phyloP scores from a whole-genome alignment of 129 eudicot genomes.

The Flaveria ramosissima region DNA sequence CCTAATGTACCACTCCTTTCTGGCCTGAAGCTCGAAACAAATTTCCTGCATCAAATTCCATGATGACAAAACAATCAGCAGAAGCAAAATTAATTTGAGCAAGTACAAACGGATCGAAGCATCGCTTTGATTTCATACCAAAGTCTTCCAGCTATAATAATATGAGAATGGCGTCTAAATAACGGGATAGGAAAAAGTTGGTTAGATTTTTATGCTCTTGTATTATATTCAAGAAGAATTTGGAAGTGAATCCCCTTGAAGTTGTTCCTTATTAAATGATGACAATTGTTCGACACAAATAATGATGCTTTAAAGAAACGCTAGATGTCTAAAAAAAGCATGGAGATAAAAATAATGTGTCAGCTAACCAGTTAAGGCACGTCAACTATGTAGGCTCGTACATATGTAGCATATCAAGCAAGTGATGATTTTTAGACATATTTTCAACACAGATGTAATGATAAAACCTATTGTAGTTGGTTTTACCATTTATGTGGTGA shows the following conservation, averaged over 20 bases:
- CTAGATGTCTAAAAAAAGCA: neutral
- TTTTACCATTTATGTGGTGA: neutral
- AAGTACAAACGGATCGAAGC: neutral
- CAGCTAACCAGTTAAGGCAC: neutral
- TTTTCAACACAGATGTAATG: neutral
- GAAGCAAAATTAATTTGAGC: neutral
- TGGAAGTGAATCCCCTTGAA: neutral
- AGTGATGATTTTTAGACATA: neutral
- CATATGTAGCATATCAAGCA: neutral
- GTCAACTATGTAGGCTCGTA: neutral
- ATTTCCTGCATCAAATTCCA: slow-evolving; percentile 63
- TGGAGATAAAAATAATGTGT: neutral
- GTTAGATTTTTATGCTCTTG: neutral
- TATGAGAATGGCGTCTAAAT: neutral
- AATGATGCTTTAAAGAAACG: neutral
- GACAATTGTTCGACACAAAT: neutral
- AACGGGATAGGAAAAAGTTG: neutral
- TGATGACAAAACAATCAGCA: slow-evolving; percentile 17
- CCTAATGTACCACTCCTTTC: slow-evolving; percentile 65
- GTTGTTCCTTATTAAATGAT: neutral
- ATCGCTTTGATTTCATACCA: neutral
- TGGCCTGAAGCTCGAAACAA: slow-evolving; percentile 75
- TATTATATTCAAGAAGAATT: neutral
- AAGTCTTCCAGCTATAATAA: slow-evolving; percentile 7
- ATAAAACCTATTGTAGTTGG: neutral